phyloP scores from a whole-genome alignment of 208 protist species.

The Acanthamoeba castellanii region DNA sequence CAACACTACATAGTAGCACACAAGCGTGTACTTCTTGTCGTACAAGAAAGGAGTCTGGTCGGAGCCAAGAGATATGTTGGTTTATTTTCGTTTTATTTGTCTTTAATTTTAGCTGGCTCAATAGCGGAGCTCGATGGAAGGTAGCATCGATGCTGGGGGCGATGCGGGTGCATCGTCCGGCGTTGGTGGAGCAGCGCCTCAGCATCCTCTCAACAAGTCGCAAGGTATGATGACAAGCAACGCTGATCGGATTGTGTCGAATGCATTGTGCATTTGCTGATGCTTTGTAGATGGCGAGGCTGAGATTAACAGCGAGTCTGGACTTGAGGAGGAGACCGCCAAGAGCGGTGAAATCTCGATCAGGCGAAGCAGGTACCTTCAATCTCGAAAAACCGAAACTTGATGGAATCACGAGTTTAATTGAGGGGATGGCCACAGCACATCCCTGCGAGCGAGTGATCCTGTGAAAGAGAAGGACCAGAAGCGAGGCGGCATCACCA shows the following conservation, averaged over 20 bases:
- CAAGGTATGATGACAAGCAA: not conserved
- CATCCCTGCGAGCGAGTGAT: conserved; percentile 5
- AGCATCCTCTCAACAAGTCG: not conserved
- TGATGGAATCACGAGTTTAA: not conserved
- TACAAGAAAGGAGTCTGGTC: too few relatives aligned
- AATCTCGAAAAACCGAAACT: not conserved
- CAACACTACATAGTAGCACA: not conserved
- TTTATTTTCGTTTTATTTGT: not conserved
- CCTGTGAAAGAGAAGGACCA: conserved; percentile 34
- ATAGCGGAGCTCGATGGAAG: not conserved
- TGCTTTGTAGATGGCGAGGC: not conserved
- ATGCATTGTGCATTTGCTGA: too few relatives aligned
- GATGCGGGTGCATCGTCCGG: not conserved
- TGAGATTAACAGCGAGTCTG: not conserved
- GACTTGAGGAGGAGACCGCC: not conserved
- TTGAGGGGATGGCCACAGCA: not conserved
- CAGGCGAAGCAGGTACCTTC: not conserved
- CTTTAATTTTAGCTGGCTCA: too few relatives aligned
- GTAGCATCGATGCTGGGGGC: not conserved
- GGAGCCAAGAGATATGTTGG: too few relatives aligned
- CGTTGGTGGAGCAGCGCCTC: not conserved
- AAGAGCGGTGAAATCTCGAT: conserved; percentile 17
- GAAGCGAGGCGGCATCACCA: conserved; percentile 32
- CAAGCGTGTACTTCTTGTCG: too few relatives aligned
- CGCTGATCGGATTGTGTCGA: too few relatives aligned